Conservation (phyloP, 140 eudicot species). For the Erigeron philadelphicus region DNA sequence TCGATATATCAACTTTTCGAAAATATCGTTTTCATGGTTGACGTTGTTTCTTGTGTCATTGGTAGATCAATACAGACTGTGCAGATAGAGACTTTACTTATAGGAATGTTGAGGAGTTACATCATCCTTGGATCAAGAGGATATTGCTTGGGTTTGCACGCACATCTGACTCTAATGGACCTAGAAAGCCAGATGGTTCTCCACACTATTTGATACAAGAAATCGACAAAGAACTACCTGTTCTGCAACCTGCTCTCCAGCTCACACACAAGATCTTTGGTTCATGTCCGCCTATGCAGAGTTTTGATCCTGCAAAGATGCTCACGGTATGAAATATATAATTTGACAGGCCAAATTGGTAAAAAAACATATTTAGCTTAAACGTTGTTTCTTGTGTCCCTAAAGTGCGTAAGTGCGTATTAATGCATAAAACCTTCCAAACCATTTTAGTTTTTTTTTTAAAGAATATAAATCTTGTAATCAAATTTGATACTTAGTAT, state of each 20-base stretch:
- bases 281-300: slow-evolving; percentile 96
- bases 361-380: too few species aligned
- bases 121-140: slow-evolving; percentile 92
- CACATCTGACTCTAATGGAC: slow-evolving; percentile 81
- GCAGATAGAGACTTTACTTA: slow-evolving; percentile 83
- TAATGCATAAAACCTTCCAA: too few species aligned
- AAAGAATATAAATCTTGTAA: too few species aligned
- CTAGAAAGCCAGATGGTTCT: slow-evolving; percentile 54
- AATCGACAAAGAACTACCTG: slow-evolving; percentile 72
- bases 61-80: slow-evolving; percentile 66
- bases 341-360: too few species aligned
- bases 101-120: slow-evolving; percentile 63
- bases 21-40: not conserved
- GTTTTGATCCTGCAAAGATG: slow-evolving; percentile 93
- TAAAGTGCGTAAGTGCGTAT: too few species aligned
- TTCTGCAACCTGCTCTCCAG: slow-evolving; percentile 74
- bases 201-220: slow-evolving; percentile 78
- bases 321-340: slow-evolving; percentile 53
- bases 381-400: too few species aligned
- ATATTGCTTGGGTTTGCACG: slow-evolving; percentile 81
- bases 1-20: not conserved
- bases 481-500: too few species aligned
- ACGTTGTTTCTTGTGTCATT: slow-evolving; percentile 24
- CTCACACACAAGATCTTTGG: slow-evolving; percentile 86
- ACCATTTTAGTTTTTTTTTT: too few species aligned